These are phyloP conservation scores for Tarenaya hassleriana DNA, from an alignment of 345 rosid genomes.

Conservation along the genomic window DNA sequence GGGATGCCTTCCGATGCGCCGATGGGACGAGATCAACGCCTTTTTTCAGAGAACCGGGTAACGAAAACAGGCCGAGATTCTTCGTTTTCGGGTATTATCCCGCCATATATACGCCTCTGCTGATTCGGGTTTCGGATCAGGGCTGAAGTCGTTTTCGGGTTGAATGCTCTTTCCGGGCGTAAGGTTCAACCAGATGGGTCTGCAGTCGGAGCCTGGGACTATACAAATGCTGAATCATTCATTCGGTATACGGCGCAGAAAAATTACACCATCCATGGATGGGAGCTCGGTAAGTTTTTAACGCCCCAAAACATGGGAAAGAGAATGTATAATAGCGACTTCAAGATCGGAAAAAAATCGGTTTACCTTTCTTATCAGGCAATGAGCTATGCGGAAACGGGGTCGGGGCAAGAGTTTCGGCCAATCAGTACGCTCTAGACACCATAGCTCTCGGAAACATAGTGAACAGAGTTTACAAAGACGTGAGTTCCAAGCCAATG, in stretches of 20 bases:
- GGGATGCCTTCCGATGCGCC: slow-evolving; percentile 55
- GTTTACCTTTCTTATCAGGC: slow-evolving; percentile 37
- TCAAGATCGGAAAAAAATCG: not conserved
- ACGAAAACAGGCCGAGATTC: not conserved
- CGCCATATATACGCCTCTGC: not conserved
- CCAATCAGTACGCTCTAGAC: slow-evolving; percentile 66
- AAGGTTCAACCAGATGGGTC: slow-evolving; percentile 34
- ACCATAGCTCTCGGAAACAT: slow-evolving; percentile 45
- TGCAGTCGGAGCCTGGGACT: slow-evolving; percentile 69
- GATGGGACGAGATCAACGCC: slow-evolving; percentile 62
- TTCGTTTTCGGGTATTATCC: slow-evolving; percentile 1
- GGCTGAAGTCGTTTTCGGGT: slow-evolving; percentile 63
- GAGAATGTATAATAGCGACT: not conserved
- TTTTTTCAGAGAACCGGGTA: slow-evolving; percentile 57
- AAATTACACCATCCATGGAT: slow-evolving; percentile 49
- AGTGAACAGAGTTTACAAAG: slow-evolving; percentile 43
- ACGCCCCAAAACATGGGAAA: not conserved
- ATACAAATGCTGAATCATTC: slow-evolving; percentile 62
- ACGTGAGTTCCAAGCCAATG: slow-evolving; percentile 46
- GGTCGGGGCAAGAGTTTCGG: slow-evolving; percentile 66
- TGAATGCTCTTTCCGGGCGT: slow-evolving; percentile 66
- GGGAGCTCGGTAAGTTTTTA: slow-evolving; percentile 74
- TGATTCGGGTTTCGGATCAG: slow-evolving; percentile 31
- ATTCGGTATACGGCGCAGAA: slow-evolving; percentile 49
- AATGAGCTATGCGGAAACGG: slow-evolving; percentile 82